Conservation (phyloP, 1,284 basidiomycete genomes). For the Trichosporon sp. region DNA sequence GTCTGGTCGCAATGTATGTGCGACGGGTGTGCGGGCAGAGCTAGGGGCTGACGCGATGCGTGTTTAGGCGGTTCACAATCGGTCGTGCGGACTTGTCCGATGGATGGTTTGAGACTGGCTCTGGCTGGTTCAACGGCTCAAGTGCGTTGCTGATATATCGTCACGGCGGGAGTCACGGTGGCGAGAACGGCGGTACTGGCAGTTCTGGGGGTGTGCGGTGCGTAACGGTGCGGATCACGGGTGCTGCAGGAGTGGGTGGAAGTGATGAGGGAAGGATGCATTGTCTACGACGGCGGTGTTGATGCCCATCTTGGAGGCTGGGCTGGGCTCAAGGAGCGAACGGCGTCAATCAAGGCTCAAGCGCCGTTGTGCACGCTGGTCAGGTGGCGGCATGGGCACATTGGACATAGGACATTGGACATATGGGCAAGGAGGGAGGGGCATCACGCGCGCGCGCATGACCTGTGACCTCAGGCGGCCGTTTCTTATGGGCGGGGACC, state of each 20-base stretch:
- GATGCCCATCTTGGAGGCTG: neutral
- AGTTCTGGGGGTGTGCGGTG: neutral
- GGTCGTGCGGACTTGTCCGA: neutral
- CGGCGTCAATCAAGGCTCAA: constrained; percentile 5
- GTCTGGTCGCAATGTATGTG: neutral
- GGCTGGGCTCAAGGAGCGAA: neutral
- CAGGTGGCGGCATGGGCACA: neutral
- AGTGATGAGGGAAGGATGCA: neutral
- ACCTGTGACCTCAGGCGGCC: neutral
- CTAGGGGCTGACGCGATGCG: neutral
- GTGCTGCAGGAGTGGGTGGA: neutral
- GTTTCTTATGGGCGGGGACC: neutral
- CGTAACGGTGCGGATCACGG: neutral
- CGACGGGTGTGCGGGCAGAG: neutral
- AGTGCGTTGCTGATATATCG: neutral
- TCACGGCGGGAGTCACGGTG: neutral
- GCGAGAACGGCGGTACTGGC: neutral
- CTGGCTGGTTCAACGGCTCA: neutral
- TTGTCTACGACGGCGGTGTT: neutral
- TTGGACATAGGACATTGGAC: neutral
- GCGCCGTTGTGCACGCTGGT: neutral
- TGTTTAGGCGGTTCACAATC: neutral
- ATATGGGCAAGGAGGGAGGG: neutral
- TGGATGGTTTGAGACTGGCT: constrained; percentile 1
- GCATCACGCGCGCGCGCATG: neutral